Evolutionary conservation across 1,139 yeast species (phyloP), one percentile per base, ranked within the genome.

Genomic region (Lodderomyces margitis): DNA sequence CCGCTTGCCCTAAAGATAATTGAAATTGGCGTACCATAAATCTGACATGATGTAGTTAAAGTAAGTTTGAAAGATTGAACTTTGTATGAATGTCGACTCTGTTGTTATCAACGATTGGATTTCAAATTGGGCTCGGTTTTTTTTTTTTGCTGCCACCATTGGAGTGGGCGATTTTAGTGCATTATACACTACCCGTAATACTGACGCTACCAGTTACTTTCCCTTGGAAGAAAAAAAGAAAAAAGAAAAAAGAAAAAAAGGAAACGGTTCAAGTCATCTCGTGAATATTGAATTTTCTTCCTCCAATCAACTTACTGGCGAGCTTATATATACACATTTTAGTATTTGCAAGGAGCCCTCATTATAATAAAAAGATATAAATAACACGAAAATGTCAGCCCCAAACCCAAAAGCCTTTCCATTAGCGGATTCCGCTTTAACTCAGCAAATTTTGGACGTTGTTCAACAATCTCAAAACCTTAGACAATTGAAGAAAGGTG

Each of bases 401-500:
- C 88, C 89, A 73, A 85, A 86, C 78, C 94, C 95, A 68, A 86
- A 85, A 70, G 99, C 99, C 53, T 94, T 94, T 77, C 99, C 99
- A 66, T 81, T 94, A 65, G 98, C 99, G 58, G 98, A 92, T 67
- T 84, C 96, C 53, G 91, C 84, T 55, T 80, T 94, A 61, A 78
- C 96, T 55, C 98, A 92, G 75, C 97, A 92, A 75, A 92, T 94
- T 69, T 81, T 94, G 66, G 98, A 92, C 63, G 91, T 94, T 64
- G 94, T 87, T 59, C 98, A 92, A 76, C 98, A 92, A 77, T 88
- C 98, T 50, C 91, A 95, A 61, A 91, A 87, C 75, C 82, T 92
- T 70, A 89, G 98, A 78, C 99, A 94, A 75, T 83, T 92, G 70
- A 92, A 94, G 81, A 92, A 92, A 74, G 99, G 99, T 71, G 98